phyloP scores from a whole-genome alignment of 169 alveolate genomes.

The Plasmodium gonderi region DNA sequence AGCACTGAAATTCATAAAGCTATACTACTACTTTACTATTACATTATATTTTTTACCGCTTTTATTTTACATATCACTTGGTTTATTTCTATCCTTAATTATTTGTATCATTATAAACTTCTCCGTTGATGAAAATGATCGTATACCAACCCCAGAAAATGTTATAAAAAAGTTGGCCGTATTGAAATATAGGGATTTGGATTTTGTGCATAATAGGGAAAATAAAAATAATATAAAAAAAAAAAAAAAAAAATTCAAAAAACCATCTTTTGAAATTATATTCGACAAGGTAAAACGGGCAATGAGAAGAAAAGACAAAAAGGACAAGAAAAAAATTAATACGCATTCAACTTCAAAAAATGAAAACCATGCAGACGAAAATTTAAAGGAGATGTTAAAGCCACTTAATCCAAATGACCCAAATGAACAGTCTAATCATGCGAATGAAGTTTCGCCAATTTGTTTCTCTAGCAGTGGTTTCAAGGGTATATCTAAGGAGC shows the following conservation, averaged over 20 bases:
- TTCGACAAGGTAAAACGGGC: constrained; percentile 46
- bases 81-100: constrained; percentile 41
- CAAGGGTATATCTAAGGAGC: constrained; percentile 45
- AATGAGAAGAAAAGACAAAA: constrained; percentile 4
- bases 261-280: constrained; percentile 67
- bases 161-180: constrained; percentile 75
- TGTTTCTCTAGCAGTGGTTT: background rate
- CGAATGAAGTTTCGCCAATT: background rate
- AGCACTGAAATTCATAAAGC: constrained; percentile 21
- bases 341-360: background rate
- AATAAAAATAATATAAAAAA: constrained; percentile 2
- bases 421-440: background rate
- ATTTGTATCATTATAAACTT: constrained; percentile 47
- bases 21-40: constrained; percentile 42
- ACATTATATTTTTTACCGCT: constrained; percentile 45
- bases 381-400: constrained; percentile 16
- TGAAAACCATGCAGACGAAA: background rate
- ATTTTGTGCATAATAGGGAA: constrained; percentile 9
- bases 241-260: constrained; percentile 25
- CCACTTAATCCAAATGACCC: constrained; percentile 6
- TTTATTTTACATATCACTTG: constrained; percentile 46
- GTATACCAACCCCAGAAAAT: constrained; percentile 66
- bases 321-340: background rate
- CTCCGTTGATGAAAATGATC: constrained; percentile 52
- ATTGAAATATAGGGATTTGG: constrained; percentile 63